Evolutionary conservation across 768 basidiomycete species (phyloP), one percentile per base, ranked within the genome.

Genomic region (Amanita inopinata): DNA sequence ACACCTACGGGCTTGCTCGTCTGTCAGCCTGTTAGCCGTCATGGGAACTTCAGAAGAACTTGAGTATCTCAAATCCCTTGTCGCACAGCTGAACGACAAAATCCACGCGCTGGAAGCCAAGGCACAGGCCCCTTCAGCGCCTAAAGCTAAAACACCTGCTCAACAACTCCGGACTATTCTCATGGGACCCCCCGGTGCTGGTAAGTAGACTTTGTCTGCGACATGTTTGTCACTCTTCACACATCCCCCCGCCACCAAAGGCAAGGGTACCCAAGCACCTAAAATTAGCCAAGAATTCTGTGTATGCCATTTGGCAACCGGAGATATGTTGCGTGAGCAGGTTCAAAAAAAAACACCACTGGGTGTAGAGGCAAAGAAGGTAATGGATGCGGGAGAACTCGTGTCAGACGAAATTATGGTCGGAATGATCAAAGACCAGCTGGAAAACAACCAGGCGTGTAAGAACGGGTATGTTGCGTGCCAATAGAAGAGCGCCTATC

Each of bases 191-290:
- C 96, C 96, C 33, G 96, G 96, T 53, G 89, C 96, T 56, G 94
- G 94, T 94, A 53, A 50, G 82, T 64, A 12, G 15, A 33, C 19
- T 5, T 37, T 37, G 24, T 14, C 25, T 39, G 7, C 6, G 25
- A 30, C 31, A 10, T 12, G 18, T 19, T 31, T 20, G 45, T 43
- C 18, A 32, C 27, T n/a, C 27, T 15, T 19, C 28, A 27, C 43
- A 9, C 22, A 10, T 10, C 14, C 20, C 14, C 5, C n/a, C n/a
- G 12, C n/a, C 32, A 50, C 23, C 44, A 20, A 57, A 96, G 94
- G 94, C 52, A 99, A 99, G 73, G 96, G 96, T 19, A 99, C 96
- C 2, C 96, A 99, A 63, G 96, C 92, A 0, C 94, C 96, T 4
- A 76, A 72, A 59, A 92, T 99, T 67, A 80, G 83, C 40, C 81